Conservation (phyloP, 2,329 filamentous ascomycete genomes). For the Fusarium sp. region DNA sequence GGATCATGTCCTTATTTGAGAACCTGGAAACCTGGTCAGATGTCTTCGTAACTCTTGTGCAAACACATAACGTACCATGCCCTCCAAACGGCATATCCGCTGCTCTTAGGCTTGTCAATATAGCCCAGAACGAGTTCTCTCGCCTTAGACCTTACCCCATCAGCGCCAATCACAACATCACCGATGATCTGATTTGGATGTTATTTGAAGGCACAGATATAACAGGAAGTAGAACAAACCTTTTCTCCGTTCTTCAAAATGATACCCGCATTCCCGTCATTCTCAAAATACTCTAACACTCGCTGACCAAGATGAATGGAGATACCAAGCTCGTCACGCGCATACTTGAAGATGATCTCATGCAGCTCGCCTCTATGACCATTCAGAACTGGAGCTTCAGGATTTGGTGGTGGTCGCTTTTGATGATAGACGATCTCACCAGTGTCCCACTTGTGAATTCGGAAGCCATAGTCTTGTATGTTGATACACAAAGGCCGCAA, state of each 20-base stretch:
- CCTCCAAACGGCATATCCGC: constrained; percentile 51
- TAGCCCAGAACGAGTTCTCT: constrained; percentile 38
- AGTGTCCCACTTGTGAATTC: constrained; percentile 36
- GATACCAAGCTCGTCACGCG: constrained; percentile 27
- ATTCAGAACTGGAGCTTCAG: constrained; percentile 35
- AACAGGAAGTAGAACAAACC: background rate
- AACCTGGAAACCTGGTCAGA: constrained; percentile 15
- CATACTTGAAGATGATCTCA: constrained; percentile 35
- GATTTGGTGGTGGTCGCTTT: constrained; percentile 47
- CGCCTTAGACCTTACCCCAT: constrained; percentile 37
- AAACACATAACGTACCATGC: constrained; percentile 59
- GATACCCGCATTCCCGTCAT: constrained; percentile 11
- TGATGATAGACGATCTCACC: constrained; percentile 70
- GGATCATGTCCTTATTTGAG: constrained; percentile 62
- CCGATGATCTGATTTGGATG: background rate
- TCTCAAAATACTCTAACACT: constrained; percentile 31
- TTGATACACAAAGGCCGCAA: constrained; percentile 41
- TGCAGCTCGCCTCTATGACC: constrained; percentile 37
- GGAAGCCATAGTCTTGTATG: constrained; percentile 60
- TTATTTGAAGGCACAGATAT: background rate
- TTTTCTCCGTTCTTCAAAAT: constrained; percentile 25
- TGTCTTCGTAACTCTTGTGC: fast-evolving
- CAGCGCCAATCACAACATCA: constrained; percentile 39
- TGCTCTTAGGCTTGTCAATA: constrained; percentile 33
- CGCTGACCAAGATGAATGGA: constrained; percentile 27